Evolutionary conservation across 108 stramenopile species (phyloP), one percentile per base, ranked within the genome.

Genomic region (Nitzschia sp.): DNA sequence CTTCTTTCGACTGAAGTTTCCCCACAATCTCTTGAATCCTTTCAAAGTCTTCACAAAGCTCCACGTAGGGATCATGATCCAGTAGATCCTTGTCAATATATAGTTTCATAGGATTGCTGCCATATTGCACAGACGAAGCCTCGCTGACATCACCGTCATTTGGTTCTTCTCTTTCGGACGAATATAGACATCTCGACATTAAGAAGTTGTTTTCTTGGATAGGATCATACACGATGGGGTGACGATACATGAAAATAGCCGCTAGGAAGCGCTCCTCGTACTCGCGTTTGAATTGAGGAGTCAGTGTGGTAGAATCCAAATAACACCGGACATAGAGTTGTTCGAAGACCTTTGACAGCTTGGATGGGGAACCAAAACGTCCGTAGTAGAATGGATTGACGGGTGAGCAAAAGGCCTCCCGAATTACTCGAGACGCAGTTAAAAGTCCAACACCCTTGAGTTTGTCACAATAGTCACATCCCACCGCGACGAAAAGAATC

Each of bases 381-480:
- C 36, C 3, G 4, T 46, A 15, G 19, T 8, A 3, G 27, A 9
- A 36, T 30, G 46, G 47, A 6, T 31, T 25, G 3, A 56, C 26
- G 32, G 25, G 25, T 33, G 41, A 33, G 27, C 68, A 58, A 61
- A 83, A 83, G 2, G 73, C 78, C 0, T 69, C 38, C 26, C 69
- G 68, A 4, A 93, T 86, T 53, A 86, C 78, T 57, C 86, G 74
- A 45, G 91, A 66, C 2, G 97, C 98, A 3, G 87, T 96, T 6
- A 76, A 57, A 32, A 97, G 63, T 23, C 98, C 99, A 58, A 99
- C 84, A 0, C 96, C 95, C 13, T 76, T 75, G 23, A 99, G 61
- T 16, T 82, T 79, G 4, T 79, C 45, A 28, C 89, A 80, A 63
- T 99, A 99, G 79, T 99, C 99, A 57, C 98, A 99, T 9, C 99